Evolutionary conservation across 768 basidiomycete species (phyloP).

Genomic region (Boletus rubroflammeus): DNA sequence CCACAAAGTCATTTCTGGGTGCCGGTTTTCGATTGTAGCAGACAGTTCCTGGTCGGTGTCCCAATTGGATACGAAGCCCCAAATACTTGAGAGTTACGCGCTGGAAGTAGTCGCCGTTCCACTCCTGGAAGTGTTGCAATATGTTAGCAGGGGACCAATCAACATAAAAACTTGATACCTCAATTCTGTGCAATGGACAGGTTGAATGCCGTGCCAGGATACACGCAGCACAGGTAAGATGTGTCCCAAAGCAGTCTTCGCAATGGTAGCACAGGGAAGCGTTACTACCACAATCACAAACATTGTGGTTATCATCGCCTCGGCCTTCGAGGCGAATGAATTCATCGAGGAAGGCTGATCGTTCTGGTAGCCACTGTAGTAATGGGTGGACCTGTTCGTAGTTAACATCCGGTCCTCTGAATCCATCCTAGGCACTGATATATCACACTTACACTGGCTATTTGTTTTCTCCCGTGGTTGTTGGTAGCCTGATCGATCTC

Average conservation of each 20-base stretch:
- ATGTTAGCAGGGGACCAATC: neutral
- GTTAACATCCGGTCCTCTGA: neutral
- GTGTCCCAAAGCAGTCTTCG: neutral
- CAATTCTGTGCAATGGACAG: neutral
- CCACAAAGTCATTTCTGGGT: neutral
- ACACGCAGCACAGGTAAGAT: neutral
- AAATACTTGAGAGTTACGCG: neutral
- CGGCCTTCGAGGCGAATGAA: neutral
- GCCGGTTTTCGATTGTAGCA: neutral
- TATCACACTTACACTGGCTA: neutral
- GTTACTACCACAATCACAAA: neutral
- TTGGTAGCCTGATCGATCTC: neutral
- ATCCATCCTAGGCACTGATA: neutral
- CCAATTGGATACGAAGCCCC: conserved; percentile 1
- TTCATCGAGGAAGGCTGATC: conserved; percentile 1
- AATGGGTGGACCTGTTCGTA: neutral
- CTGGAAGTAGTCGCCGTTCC: conserved; percentile 1
- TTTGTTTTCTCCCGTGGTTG: neutral
- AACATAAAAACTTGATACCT: neutral
- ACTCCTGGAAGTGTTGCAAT: neutral
- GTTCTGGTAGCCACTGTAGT: neutral
- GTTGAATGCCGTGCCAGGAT: neutral
- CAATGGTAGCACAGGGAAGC: neutral
- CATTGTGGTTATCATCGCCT: neutral
- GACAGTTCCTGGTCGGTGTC: neutral